Evolutionary conservation across 148 eudicot genomes (phyloP), one percentile per base, ranked within the genome.

Genomic region (Chenopodium album): DNA sequence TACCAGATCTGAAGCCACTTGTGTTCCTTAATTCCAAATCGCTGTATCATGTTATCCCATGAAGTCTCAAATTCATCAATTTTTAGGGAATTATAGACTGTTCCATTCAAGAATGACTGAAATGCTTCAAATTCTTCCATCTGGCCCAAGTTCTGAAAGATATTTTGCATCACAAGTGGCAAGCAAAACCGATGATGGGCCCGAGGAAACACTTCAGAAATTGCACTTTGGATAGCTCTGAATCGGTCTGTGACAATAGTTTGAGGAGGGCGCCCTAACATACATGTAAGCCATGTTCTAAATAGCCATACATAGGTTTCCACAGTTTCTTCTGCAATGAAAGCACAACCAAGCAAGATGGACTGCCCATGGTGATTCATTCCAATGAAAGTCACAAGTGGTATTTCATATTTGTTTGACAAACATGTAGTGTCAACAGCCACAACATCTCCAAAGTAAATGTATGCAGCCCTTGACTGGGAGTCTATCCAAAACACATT

Each of bases 401-500:
- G 94, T 41, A 91, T 82, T 50, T 88, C 89, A 83, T 86, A 90
- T 6, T 86, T 88, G 50, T 87, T 84, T 47, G 89, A 87, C 84
- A 91, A 79, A 73, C 88, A 92, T 52, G 92, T 89, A 44, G 95
- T 87, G 85, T 94, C 97, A 76, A 92, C 60, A 74, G 86, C 82
- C 69, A 92, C 83, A 73, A 90, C 97, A 87, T 92, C 98, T 32
- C 93, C 90, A 84, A 92, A 94, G 81, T 91, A 90, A 60, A 76
- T 83, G 83, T 89, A 92, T 17, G 92, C 90, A 83, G 93, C 92
- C 86, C 94, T 90, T 8, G 98, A 85, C 84, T 92, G 88, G 23
- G 97, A 87, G 86, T 91, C 95, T 13, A 90, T 82, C 97, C 98
- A 94, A 77, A 94, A 92, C 12, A 92, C 89, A 85, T 92, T 92